Conservation (phyloP, 352 stramenopile genomes). For the Globisporangium spinosum region DNA sequence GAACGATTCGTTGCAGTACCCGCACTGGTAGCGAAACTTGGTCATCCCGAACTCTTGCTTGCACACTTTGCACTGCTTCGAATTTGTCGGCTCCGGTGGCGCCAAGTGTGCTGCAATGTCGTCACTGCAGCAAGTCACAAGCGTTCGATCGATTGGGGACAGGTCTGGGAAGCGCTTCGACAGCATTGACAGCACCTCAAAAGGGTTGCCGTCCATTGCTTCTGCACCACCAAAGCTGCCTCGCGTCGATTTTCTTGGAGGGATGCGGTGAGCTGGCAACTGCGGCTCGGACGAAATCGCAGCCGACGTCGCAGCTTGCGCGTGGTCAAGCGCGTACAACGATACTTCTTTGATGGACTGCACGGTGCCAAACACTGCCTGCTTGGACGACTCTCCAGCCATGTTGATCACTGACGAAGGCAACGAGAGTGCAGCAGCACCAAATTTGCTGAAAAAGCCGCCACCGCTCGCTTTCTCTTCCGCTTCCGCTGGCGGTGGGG, state of each 20-base stretch:
- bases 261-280: conserved; percentile 22
- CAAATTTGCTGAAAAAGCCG: conserved; percentile 67
- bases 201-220: conserved; percentile 23
- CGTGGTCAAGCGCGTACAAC: conserved; percentile 70
- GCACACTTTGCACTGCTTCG: conserved; percentile 70
- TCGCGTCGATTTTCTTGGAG: background rate
- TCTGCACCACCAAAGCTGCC: background rate
- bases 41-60: conserved; percentile 71
- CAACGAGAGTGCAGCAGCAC: conserved; percentile 50
- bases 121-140: conserved; percentile 68
- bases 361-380: conserved; percentile 60
- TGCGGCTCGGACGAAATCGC: conserved; percentile 52
- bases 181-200: conserved; percentile 59
- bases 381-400: conserved; percentile 57
- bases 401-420: conserved; percentile 63
- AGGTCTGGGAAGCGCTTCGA: conserved; percentile 77
- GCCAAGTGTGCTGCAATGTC: conserved; percentile 42
- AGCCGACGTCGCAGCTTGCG: conserved; percentile 57
- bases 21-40: conserved; percentile 82
- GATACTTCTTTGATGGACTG: conserved; percentile 76
- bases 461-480: conserved; percentile 26
- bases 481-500: conserved; percentile 16
- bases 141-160: conserved; percentile 58
- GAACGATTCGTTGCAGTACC: conserved; percentile 78
- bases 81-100: conserved; percentile 58